Base-by-base conservation (phyloP, 257 asterid species). In the Linderniella brevidens region DNA sequence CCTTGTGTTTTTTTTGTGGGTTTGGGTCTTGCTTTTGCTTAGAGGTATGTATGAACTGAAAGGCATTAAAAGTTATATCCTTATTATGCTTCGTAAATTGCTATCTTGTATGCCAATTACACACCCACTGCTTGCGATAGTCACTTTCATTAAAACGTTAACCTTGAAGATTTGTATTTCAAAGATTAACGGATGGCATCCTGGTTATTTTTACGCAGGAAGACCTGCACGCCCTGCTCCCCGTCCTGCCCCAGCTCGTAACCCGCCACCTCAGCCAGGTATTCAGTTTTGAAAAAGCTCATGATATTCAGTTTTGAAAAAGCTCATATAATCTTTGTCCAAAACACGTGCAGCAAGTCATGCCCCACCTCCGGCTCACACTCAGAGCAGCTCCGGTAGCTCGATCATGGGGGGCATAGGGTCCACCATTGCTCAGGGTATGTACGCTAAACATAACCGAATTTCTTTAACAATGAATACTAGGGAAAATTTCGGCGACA, bases 321-420 rank as follows among this genome's bases (percentile, higher is more conserved):
- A 1, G 39, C 42, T 35, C 8, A 11, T 3, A n/a, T 7, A 38
- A 37, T 54, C 43, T 29, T 42, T 13, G 13, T 0, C 50, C n/a
- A n/a, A n/a, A n/a, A n/a, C n/a, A n/a, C n/a, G n/a, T n/a, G 55
- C 71, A 69, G 81, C 56, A 13, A 51, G 49, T 43, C 77, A 53
- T 52, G 81, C 77, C 15, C 82, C 86, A 46, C 76, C 76, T 45
- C 82, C 87, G n/a, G 66, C 79, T 37, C 73, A 72, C 11, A 58
- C 19, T 57, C 79, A 70, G 58, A 49, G 63, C 42, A 20, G 69
- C 45, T 8, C 72, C 41, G 72, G 77, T n/a, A 79, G 86, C 37
- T 66, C 75, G 35, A 38, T 77, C 56, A 54, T 70, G 41, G 58
- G 75, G 17, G 60, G 53, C 63, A 52, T 74, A 40, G 74, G 81